Percentiles rank a stretch among this genome's conserved stretches.
These are phyloP conservation scores for Solanum stenotomum DNA, from an alignment of 257 asterid species.

Conservation along the genomic window DNA sequence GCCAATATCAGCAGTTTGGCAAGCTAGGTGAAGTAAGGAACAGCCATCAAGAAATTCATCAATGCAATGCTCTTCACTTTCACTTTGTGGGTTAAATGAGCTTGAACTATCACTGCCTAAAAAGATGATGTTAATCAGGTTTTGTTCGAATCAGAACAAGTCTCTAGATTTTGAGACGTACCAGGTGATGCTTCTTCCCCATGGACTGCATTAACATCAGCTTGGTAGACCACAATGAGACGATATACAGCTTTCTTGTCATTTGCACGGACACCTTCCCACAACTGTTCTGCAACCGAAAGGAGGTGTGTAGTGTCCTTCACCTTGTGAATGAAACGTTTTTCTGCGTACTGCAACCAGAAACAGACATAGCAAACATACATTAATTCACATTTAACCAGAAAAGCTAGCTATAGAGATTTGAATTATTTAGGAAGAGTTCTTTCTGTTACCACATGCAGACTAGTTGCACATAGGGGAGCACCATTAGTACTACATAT, in stretches of 20 bases:
- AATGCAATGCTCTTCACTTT: slow-evolving; percentile 21
- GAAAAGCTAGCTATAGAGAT: not conserved
- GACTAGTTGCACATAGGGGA: not conserved
- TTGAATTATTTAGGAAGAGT: not conserved
- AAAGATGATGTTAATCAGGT: slow-evolving; percentile 20
- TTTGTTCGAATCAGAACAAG: slow-evolving; percentile 6
- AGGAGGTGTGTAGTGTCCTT: slow-evolving; percentile 39
- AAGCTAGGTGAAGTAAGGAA: slow-evolving; percentile 84
- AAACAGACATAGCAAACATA: not conserved
- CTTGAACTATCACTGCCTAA: slow-evolving; percentile 30
- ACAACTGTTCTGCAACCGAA: slow-evolving; percentile 65
- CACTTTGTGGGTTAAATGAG: slow-evolving; percentile 21
- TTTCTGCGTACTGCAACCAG: slow-evolving; percentile 61
- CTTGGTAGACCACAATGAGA: slow-evolving; percentile 55
- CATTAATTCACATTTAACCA: not conserved
- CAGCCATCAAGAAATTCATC: slow-evolving; percentile 50
- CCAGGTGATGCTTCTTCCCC: slow-evolving; percentile 40
- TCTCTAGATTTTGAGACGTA: slow-evolving; percentile 25
- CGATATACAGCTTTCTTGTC: slow-evolving; percentile 81
- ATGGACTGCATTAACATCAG: slow-evolving; percentile 54
- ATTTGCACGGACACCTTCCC: slow-evolving; percentile 69
- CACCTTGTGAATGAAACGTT: slow-evolving; percentile 50
- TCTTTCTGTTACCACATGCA: not conserved
- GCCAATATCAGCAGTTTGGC: slow-evolving; percentile 79
- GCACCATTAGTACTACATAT: not conserved